Evolutionary conservation across 345 rosid genomes (phyloP).

Genomic region (Bretschneidera sinensis): DNA sequence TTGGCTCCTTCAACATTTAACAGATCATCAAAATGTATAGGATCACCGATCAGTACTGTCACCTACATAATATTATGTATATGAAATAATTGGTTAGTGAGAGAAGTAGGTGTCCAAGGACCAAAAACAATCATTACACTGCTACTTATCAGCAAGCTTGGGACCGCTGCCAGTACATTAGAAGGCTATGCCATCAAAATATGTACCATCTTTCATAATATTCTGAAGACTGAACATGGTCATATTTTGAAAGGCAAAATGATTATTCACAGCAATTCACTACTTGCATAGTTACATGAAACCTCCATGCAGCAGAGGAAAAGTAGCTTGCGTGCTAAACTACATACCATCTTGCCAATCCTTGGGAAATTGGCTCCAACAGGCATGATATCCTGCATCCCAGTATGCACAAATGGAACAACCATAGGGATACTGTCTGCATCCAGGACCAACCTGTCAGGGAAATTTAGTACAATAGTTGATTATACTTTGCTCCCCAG

Average conservation of each 20-base stretch:
- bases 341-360: conserved; percentile 78
- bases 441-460: conserved; percentile 74
- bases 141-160: not conserved
- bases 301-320: not conserved
- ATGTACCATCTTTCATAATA: not conserved
- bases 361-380: conserved; percentile 83
- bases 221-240: too few relatives aligned
- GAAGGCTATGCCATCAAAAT: not conserved
- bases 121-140: not conserved
- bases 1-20: conserved; percentile 37
- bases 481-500: too few relatives aligned
- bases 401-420: conserved; percentile 88
- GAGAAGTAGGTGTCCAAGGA: not conserved
- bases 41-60: conserved; percentile 83
- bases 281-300: too few relatives aligned
- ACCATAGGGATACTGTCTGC: conserved; percentile 79
- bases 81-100: not conserved
- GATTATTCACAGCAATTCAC: not conserved
- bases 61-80: conserved; percentile 49
- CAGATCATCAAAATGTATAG: conserved; percentile 72
- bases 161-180: not conserved
- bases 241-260: not conserved
- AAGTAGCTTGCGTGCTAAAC: not conserved
- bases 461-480: too few relatives aligned
- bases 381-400: conserved; percentile 98